Percentiles rank a stretch among this genome's conserved stretches.
Conservation (phyloP, 345 rosid genomes). For the Passiflora organensis region DNA sequence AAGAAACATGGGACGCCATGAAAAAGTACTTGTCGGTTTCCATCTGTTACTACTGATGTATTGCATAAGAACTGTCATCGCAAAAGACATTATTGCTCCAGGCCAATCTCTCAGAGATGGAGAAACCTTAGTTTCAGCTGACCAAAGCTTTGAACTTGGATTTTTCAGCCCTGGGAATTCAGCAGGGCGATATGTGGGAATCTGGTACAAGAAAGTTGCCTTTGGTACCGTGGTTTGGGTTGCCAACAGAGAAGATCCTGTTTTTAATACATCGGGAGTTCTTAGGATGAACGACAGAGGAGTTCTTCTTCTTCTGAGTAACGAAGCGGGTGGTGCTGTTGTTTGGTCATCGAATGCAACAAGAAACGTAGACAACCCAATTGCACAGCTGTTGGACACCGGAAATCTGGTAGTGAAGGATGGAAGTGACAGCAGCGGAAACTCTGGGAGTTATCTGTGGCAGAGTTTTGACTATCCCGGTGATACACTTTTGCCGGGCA, state of each 20-base stretch:
- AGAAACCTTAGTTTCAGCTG: slow-evolving; percentile 9
- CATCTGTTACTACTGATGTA: no score
- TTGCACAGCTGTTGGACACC: slow-evolving; percentile 11
- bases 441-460: slow-evolving; percentile 9
- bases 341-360: slow-evolving; percentile 22
- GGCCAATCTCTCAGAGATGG: slow-evolving; percentile 1
- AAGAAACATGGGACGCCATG: no score
- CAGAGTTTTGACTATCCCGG: no score
- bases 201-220: slow-evolving; percentile 9
- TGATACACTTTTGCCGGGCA: slow-evolving; percentile 12
- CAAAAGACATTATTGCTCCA: not conserved
- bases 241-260: slow-evolving; percentile 16
- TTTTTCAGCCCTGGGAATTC: slow-evolving; percentile 6
- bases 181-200: slow-evolving; percentile 3
- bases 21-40: no score
- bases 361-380: not conserved
- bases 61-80: no score
- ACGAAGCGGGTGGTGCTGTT: not conserved
- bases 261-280: slow-evolving; percentile 3
- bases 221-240: slow-evolving; percentile 4
- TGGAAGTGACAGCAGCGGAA: not conserved
- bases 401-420: slow-evolving; percentile 24
- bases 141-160: slow-evolving; percentile 8
- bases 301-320: slow-evolving; percentile 18
- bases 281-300: not conserved